Base-by-base conservation (phyloP, 176 grass and related monocot genomes). In the Triticum urartu region DNA sequence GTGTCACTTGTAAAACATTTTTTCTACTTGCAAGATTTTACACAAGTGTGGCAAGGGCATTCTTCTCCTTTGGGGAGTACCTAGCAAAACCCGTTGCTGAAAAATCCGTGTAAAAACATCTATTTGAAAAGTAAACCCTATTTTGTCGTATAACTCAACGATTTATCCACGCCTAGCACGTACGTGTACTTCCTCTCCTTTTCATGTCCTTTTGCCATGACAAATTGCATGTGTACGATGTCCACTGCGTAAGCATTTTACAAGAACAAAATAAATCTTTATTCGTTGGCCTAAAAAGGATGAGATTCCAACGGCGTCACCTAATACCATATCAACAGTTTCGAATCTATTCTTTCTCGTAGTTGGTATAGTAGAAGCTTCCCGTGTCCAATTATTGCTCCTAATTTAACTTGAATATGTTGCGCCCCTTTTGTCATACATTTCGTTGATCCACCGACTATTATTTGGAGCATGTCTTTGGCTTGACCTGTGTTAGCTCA, bases 401-500 rank as follows among this genome's bases (percentile, higher is more conserved):
- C 28, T 7, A 48, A 9, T 81, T 45, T 9, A 61, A 68, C 5
- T 48, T 62, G 48, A 77, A 77, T 40, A 39, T 75, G 61, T 61
- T 75, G 61, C 47, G 15, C 52, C 72, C 64, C 15, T 79, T 11
- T 22, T 78, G 58, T 18, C 26, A 62, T 62, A 2, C 21, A 76
- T 67, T 71, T 71, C 43, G 63, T 80, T 1, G n/a, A 32, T 86
- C 36, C 36, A 69, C 64, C 30, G 4, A 45, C 71, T 43, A 59
- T 26, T 63, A n/a, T 82, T 22, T 76, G 42, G 38, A 54, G 17
- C 33, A 15, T 59, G 70, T 63, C 62, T 72, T 76, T 50, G 56
- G 80, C 56, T 83, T 90, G 65, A 59, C 80, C 67, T 59, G 42
- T 56, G 56, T 87, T 83, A 90, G 89, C 80, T 87, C 56, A 72